These are phyloP conservation scores for Phialophora tarda DNA, from an alignment of 2,329 filamentous ascomycete species.

Conservation along the genomic window DNA sequence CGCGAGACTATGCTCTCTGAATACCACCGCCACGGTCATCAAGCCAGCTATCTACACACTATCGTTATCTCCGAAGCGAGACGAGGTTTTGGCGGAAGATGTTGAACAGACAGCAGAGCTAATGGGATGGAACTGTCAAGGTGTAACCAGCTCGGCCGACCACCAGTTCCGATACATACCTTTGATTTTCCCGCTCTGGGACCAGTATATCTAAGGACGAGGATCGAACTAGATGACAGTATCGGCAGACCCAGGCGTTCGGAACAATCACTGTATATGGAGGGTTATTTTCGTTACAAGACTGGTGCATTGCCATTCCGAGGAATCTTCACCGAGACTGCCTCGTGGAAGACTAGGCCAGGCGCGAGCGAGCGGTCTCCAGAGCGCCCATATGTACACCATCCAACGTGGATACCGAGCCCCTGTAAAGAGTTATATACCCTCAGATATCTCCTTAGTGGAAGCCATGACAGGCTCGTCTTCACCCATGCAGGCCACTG, in stretches of 20 bases:
- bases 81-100: not conserved
- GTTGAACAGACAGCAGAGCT: not conserved
- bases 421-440: no score
- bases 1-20: not conserved
- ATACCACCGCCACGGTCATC: not conserved
- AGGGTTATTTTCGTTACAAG: no score
- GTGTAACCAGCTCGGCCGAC: not conserved
- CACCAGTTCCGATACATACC: no score
- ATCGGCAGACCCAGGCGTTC: not conserved
- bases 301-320: no score
- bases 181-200: not conserved
- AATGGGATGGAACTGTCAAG: not conserved
- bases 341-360: no score
- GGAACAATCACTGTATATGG: not conserved
- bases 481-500: no score
- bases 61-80: not conserved
- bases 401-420: no score
- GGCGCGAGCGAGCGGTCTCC: no score
- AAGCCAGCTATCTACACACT: not conserved
- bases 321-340: no score
- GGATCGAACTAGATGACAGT: not conserved
- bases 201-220: not conserved
- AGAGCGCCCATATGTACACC: no score
- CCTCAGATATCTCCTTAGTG: no score
- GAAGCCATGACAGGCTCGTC: no score